Evolutionary conservation across 1,284 basidiomycete genomes (phyloP).

Genomic region (Rhodotorula sp.): DNA sequence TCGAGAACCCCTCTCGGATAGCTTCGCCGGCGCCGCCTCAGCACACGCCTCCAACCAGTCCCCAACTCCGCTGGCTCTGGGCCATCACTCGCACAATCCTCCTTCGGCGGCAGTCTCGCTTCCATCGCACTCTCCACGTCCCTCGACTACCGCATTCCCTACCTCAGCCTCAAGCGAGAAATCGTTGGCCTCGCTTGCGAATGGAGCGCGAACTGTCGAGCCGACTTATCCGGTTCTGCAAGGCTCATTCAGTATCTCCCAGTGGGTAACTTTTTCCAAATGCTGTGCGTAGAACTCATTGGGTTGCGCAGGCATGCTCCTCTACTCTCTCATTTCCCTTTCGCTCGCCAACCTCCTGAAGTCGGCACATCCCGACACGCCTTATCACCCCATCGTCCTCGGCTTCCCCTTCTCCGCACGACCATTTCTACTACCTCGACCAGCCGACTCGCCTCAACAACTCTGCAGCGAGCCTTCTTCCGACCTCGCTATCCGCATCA

Average conservation of each 20-base stretch:
- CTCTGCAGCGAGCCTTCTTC: slow-evolving; percentile 14
- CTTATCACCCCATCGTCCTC: slow-evolving; percentile 29
- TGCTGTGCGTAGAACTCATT: background rate
- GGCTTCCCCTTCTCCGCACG: slow-evolving; percentile 34
- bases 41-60: background rate
- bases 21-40: background rate
- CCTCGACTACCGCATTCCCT: background rate
- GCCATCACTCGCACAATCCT: slow-evolving; percentile 21
- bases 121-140: slow-evolving; percentile 10
- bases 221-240: slow-evolving; percentile 13
- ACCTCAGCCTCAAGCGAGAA: slow-evolving; percentile 4
- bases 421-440: slow-evolving; percentile 6
- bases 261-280: background rate
- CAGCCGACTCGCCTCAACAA: background rate
- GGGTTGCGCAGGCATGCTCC: slow-evolving; percentile 29
- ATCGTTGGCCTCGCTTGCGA: slow-evolving; percentile 9
- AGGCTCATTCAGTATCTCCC: slow-evolving; percentile 12
- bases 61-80: slow-evolving; percentile 26
- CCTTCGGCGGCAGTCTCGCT: background rate
- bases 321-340: slow-evolving; percentile 29
- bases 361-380: background rate
- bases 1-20: background rate
- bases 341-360: slow-evolving; percentile 19
- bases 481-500: slow-evolving; percentile 36
- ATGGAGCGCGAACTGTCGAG: slow-evolving; percentile 1